Conservation (phyloP, 176 grass and related monocot genomes). For the Tillandsia fasciculata region DNA sequence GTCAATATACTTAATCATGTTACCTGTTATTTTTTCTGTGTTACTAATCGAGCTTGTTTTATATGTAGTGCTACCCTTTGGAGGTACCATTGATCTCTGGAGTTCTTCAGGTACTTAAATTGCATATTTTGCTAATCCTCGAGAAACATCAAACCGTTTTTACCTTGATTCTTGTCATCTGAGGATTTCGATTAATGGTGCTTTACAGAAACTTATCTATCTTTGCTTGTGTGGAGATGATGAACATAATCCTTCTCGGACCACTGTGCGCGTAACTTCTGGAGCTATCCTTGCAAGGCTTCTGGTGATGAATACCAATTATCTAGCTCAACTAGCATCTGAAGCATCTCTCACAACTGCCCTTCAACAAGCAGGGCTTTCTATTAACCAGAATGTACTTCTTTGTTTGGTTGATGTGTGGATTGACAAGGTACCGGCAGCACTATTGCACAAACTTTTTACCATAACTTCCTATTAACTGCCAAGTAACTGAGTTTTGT, state of each 20-base stretch:
- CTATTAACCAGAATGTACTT: constrained; percentile 70
- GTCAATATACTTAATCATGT: neutral
- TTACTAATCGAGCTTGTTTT: constrained; percentile 33
- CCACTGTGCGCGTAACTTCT: constrained; percentile 64
- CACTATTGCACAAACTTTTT: neutral
- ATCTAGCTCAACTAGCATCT: constrained; percentile 73
- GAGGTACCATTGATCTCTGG: constrained; percentile 71
- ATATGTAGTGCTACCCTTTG: constrained; percentile 72
- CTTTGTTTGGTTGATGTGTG: constrained; percentile 85
- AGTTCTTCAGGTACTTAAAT: constrained; percentile 68
- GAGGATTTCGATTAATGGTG: constrained; percentile 9
- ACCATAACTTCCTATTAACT: neutral
- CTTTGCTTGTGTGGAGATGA: constrained; percentile 81
- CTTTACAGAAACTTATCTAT: constrained; percentile 80
- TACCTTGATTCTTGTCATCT: constrained; percentile 13
- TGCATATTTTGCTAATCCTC: constrained; percentile 7
- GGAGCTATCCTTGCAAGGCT: constrained; percentile 86
- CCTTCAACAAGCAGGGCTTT: constrained; percentile 75
- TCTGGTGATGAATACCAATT: constrained; percentile 95
- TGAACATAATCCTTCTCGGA: constrained; percentile 71
- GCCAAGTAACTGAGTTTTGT: neutral
- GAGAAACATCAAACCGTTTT: constrained; percentile 11
- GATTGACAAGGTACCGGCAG: constrained; percentile 69
- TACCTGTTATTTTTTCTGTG: constrained; percentile 3
- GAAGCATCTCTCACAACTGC: constrained; percentile 49